phyloP scores from a whole-genome alignment of 805 yeast genomes.

The Brettanomyces naardenensis region DNA sequence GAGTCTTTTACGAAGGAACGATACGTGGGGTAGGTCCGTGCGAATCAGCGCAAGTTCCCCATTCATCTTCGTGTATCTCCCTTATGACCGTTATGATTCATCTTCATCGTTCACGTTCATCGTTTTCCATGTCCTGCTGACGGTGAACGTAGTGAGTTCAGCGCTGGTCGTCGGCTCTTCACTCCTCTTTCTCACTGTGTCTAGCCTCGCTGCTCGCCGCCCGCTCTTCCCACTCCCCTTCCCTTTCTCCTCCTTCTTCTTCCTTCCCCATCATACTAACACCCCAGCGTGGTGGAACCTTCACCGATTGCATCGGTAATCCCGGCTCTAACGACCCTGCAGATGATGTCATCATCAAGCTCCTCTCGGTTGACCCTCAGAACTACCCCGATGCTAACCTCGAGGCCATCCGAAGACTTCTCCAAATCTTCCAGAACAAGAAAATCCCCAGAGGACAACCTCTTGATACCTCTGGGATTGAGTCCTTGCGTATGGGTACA shows the following conservation, averaged over 20 bases:
- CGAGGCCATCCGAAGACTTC: conserved; percentile 78
- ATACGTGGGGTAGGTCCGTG: too few species aligned
- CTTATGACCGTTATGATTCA: too few species aligned
- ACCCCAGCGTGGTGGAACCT: conserved; percentile 71
- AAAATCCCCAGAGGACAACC: conserved; percentile 52
- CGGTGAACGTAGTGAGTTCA: background rate
- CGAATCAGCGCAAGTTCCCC: too few species aligned
- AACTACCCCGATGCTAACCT: conserved; percentile 88
- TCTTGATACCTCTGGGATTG: conserved; percentile 55
- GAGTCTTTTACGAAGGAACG: too few species aligned
- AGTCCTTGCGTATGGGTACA: conserved; percentile 80
- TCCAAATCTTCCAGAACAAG: conserved; percentile 50
- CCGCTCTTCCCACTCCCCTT: too few species aligned
- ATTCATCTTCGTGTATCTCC: too few species aligned
- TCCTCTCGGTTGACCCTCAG: conserved; percentile 80
- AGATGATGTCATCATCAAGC: conserved; percentile 63
- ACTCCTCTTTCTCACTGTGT: too few species aligned
- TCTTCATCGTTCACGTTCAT: too few species aligned
- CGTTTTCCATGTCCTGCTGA: background rate
- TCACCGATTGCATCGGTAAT: conserved; percentile 65
- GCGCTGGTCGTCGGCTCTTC: too few species aligned
- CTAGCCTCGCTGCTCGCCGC: too few species aligned
- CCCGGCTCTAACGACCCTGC: conserved; percentile 40
- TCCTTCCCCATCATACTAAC: too few species aligned
- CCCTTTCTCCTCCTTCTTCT: too few species aligned